phyloP scores from a whole-genome alignment of 1,284 basidiomycete species.

The Boletellus deceptivus region DNA sequence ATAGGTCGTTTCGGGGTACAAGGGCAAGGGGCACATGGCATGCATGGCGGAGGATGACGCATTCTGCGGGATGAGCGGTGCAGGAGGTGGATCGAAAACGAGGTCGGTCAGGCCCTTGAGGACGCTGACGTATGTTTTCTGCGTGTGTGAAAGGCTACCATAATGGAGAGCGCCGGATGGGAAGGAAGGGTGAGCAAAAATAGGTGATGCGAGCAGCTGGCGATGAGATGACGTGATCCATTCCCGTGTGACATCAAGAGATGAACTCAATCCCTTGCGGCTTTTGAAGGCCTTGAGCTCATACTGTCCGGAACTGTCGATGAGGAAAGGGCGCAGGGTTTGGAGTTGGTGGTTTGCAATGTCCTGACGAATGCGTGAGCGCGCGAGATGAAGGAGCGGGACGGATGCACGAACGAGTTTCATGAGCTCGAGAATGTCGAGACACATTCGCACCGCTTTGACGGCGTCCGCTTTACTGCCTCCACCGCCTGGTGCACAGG shows the following conservation, averaged over 20 bases:
- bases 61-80: slow-evolving; percentile 26
- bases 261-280: slow-evolving; percentile 46
- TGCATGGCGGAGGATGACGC: slow-evolving; percentile 35
- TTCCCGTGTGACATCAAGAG: slow-evolving; percentile 55
- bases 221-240: slow-evolving; percentile 56
- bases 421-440: slow-evolving; percentile 93
- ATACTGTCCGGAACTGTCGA: slow-evolving; percentile 78
- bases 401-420: slow-evolving; percentile 68
- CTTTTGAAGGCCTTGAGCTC: slow-evolving; percentile 79
- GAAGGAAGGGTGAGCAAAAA: slow-evolving; percentile 43
- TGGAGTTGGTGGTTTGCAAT: slow-evolving; percentile 95
- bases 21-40: slow-evolving; percentile 37
- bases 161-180: slow-evolving; percentile 42
- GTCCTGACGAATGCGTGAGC: slow-evolving; percentile 54
- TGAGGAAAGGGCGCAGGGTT: slow-evolving; percentile 80
- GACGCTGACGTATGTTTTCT: slow-evolving; percentile 55
- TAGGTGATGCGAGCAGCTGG: slow-evolving; percentile 37
- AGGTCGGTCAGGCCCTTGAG: slow-evolving; percentile 70
- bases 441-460: slow-evolving; percentile 77
- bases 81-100: slow-evolving; percentile 58
- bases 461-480: slow-evolving; percentile 67
- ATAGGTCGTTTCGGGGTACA: slow-evolving; percentile 80
- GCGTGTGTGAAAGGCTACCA: slow-evolving; percentile 44
- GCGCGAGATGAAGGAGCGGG: slow-evolving; percentile 11
- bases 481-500: slow-evolving; percentile 51